A percentile compares a stretch with the other conserved stretches of the same genome.
Conservation (phyloP, 148 eudicot species). For the Rhododendron williamsianum region DNA sequence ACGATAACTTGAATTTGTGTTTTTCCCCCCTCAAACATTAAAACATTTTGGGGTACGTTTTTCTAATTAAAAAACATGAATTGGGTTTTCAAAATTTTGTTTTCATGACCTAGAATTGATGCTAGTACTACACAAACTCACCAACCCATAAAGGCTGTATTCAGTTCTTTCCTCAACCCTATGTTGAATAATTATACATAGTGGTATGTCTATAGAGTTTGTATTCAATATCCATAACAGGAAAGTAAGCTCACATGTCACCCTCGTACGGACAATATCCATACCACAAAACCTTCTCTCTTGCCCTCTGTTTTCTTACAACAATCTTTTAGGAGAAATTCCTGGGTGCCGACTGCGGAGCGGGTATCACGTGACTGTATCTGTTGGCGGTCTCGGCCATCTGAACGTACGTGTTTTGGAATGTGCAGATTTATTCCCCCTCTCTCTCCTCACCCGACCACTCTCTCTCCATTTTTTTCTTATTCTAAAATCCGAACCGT, state of each 20-base stretch:
- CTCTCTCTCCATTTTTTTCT: too few species aligned
- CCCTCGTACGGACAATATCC: neutral
- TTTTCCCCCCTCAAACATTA: too few species aligned
- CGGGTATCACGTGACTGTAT: too few species aligned
- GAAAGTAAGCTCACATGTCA: conserved; percentile 7
- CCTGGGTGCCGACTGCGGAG: too few species aligned
- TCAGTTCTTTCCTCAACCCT: neutral
- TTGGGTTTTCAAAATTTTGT: neutral
- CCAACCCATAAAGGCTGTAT: neutral
- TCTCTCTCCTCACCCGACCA: too few species aligned
- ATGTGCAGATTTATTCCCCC: too few species aligned
- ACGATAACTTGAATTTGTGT: too few species aligned
- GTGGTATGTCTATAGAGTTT: neutral
- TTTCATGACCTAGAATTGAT: neutral
- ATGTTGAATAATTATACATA: neutral
- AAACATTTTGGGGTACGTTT: too few species aligned
- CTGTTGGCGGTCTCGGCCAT: too few species aligned
- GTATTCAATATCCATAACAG: neutral
- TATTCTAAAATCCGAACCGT: too few species aligned
- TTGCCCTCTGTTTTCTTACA: neutral
- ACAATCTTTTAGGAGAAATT: neutral
- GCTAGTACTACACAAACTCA: neutral
- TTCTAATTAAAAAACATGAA: neutral
- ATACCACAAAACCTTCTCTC: neutral
- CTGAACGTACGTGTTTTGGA: too few species aligned